Evolutionary conservation across 2,329 filamentous ascomycete species (phyloP), one percentile per base, ranked within the genome.

Genomic region (Trichoderma guizhouense): DNA sequence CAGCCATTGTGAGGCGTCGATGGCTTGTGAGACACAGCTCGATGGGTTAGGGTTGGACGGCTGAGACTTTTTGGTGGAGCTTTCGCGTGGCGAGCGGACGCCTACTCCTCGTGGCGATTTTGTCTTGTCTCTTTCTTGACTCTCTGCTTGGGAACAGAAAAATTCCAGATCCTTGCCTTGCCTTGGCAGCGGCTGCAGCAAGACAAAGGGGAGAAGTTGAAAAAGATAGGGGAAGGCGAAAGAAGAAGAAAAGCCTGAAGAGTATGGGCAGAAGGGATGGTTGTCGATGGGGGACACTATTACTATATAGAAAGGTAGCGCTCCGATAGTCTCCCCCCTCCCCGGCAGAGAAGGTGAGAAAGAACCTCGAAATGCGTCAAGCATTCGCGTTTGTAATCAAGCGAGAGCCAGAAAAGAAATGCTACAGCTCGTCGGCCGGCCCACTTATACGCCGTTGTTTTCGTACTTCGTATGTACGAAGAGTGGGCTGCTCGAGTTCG

Each of bases 401-500:
- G 28, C 8, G 21, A 62, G 28, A 18, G 30, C 55, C n/a, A 43
- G 14, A 30, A 53, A 53, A 62, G 39, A 69, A 62, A 39, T 53
- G 36, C 34, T 18, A 69, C 30, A 36, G 24, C n/a, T 61, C 67
- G 53, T 69, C 67, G 57, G 57, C 57, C 32, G 57, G 67, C 57
- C 67, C 67, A 69, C 67, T 69, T 36, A 62, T 43, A 53, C 15
- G 28, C 43, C 67, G 24, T 43, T 39, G 26, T 60, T 61, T 36
- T 51, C 58, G 67, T 61, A 21, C 55, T 62, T 69, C 67, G 67
- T 71, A 71, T 71, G 47, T 71, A 71, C 68, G 47, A 71, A 43
- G 28, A 11, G 68, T 71, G 51, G 68, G 30, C 43, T 63, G 32
- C 43, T 8, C 15, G 36, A 39, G 47, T 55, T 71, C 61, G 60